Evolutionary conservation across 1,284 basidiomycete genomes (phyloP).

Genomic region (Cutaneotrichosporon cutaneum): DNA sequence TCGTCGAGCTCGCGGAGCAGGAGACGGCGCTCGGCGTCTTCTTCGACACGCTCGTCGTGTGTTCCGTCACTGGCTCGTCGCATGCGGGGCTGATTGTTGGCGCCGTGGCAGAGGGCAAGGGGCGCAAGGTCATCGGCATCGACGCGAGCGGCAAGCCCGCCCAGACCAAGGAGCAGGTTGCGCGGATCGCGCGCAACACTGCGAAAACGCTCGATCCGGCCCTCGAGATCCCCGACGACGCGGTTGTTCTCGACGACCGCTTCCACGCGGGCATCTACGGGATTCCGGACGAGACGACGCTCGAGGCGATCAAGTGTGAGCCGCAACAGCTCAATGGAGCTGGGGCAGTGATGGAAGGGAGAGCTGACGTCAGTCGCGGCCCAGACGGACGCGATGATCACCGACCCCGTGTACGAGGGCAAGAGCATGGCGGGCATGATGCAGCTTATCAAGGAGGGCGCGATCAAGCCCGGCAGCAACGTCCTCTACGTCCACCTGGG

Average conservation of each 20-base stretch:
- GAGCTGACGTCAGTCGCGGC: conserved; percentile 26
- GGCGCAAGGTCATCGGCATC: conserved; percentile 40
- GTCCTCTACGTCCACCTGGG: conserved; percentile 43
- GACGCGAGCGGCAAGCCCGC: conserved; percentile 40
- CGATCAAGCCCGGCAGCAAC: conserved; percentile 32
- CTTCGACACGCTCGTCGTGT: conserved; percentile 43
- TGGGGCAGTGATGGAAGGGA: not conserved
- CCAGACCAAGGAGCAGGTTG: conserved; percentile 32
- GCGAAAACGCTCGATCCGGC: conserved; percentile 28
- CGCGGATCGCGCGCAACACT: conserved; percentile 35
- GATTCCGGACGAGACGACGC: conserved; percentile 35
- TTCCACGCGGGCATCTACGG: conserved; percentile 43
- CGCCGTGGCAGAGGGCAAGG: conserved; percentile 35
- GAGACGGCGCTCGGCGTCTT: conserved; percentile 34
- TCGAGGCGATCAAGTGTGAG: conserved; percentile 38
- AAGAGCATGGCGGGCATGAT: conserved; percentile 43
- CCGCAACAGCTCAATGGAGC: not conserved
- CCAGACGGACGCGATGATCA: conserved; percentile 37
- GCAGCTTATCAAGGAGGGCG: conserved; percentile 34
- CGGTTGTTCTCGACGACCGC: conserved; percentile 35
- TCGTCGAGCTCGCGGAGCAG: conserved; percentile 40
- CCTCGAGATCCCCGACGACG: conserved; percentile 32
- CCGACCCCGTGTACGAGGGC: conserved; percentile 43
- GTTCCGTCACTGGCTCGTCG: conserved; percentile 39
- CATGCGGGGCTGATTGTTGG: conserved; percentile 41